Conservation (phyloP, 768 basidiomycete species). For the Podaxis sp. region DNA sequence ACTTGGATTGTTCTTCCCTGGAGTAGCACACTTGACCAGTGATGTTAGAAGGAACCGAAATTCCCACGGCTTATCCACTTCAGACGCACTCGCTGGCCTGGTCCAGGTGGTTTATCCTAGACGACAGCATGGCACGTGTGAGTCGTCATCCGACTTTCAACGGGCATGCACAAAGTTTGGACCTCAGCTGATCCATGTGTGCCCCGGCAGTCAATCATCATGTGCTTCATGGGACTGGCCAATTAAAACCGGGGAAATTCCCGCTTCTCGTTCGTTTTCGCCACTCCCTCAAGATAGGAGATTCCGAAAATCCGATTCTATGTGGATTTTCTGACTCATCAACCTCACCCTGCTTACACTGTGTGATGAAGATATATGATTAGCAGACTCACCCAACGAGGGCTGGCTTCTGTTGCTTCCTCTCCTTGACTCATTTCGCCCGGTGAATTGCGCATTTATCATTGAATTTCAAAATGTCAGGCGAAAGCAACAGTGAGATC, state of each 20-base stretch:
- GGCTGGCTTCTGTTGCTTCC: not conserved
- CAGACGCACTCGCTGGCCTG: not conserved
- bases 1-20: not conserved
- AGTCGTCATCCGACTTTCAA: too few species aligned
- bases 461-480: not conserved
- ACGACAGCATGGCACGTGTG: too few species aligned
- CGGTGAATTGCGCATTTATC: not conserved
- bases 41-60: not conserved
- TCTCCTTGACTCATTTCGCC: not conserved
- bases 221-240: not conserved
- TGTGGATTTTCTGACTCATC: constrained; percentile 1
- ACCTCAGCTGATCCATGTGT: not conserved
- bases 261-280: not conserved
- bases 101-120: not conserved
- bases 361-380: not conserved
- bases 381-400: not conserved
- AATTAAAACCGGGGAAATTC: not conserved
- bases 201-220: not conserved
- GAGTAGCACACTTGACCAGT: not conserved
- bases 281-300: not conserved
- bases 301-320: not conserved
- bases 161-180: too few species aligned
- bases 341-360: not conserved
- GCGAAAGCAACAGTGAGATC: constrained; percentile 29
- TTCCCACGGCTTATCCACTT: not conserved